Conservation (phyloP, 2,329 filamentous ascomycete species). For the Fusarium redolens region DNA sequence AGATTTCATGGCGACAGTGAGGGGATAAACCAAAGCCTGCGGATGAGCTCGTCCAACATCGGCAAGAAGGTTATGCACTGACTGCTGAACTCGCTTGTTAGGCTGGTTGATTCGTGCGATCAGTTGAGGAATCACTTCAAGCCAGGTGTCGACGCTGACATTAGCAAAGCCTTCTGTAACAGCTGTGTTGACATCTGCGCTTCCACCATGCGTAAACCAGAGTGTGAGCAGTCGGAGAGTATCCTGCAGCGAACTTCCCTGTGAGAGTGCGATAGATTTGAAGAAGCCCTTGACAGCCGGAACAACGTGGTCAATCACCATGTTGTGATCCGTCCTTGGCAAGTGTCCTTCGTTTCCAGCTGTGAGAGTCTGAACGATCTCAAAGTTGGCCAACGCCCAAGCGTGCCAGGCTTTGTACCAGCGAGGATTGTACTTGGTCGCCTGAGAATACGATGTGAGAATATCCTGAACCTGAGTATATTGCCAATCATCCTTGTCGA, state of each 20-base stretch:
- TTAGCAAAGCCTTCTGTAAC: conserved; percentile 91
- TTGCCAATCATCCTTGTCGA: conserved; percentile 91
- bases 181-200: conserved; percentile 85
- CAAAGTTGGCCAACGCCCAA: conserved; percentile 98
- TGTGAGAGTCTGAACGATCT: conserved; percentile 88
- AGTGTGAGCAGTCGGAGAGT: conserved; percentile 91
- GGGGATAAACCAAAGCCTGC: conserved; percentile 94
- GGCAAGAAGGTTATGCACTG: conserved; percentile 90
- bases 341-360: conserved; percentile 69
- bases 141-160: conserved; percentile 97
- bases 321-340: conserved; percentile 65
- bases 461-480: conserved; percentile 88
- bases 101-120: conserved; percentile 98
- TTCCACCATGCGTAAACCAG: conserved; percentile 95
- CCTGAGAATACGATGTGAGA: conserved; percentile 87
- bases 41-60: conserved; percentile 96
- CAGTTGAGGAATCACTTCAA: conserved; percentile 96
- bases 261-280: conserved; percentile 92
- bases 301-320: conserved; percentile 88
- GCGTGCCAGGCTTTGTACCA: conserved; percentile 99
- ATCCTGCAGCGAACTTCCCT: conserved; percentile 93
- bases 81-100: conserved; percentile 87
- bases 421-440: conserved; percentile 91
- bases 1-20: conserved; percentile 98
- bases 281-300: conserved; percentile 97